Evolutionary conservation across 345 rosid genomes (phyloP), one percentile per base, ranked within the genome.

Genomic region (Conringia planisiliqua): DNA sequence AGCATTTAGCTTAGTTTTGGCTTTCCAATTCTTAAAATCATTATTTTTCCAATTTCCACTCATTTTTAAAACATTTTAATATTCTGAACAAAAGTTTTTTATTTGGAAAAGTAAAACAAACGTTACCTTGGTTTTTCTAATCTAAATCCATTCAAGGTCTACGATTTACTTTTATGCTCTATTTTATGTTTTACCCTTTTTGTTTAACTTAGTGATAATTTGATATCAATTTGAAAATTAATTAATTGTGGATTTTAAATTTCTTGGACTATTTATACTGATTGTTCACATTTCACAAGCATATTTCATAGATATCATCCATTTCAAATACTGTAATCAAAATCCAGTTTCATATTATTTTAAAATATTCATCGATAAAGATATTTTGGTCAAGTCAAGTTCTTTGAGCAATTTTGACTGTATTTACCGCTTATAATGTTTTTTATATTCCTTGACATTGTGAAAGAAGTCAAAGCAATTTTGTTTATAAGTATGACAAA

Each of bases 321-420:
- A 42, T 12, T 63, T 62, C 3, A 4, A 39, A 38, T 29, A 10
- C 1, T 39, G 3, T 52, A 26, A 39, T 46, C 13, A 48, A 62
- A 32, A 10, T 17, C 39, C 7, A 2, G 22, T 61, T 24, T 42
- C 29, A 40, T 27, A 3, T 48, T 8, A 48, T 48, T 18, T 47
- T 47, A 3, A 3, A 18, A 30, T 18, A 0, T 38, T 3, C 6
- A 30, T 13, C 5, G n/a, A 24, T 12, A 54, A 20, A 51, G 3
- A 39, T n/a, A 62, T n/a, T 9, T 35, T 71, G 38, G 48, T 71
- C 39, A 56, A 50, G 55, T 46, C 72, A 74, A 72, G 7, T 38
- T 62, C 13, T 56, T 56, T 54, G n/a, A 27, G 16, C 29, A 62
- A n/a, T 1, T 61, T 35, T 64, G 4, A 7, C 3, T 56, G 20